These are phyloP conservation scores for Yarrowia hollandica DNA, from an alignment of 805 yeast species.

Conservation along the genomic window DNA sequence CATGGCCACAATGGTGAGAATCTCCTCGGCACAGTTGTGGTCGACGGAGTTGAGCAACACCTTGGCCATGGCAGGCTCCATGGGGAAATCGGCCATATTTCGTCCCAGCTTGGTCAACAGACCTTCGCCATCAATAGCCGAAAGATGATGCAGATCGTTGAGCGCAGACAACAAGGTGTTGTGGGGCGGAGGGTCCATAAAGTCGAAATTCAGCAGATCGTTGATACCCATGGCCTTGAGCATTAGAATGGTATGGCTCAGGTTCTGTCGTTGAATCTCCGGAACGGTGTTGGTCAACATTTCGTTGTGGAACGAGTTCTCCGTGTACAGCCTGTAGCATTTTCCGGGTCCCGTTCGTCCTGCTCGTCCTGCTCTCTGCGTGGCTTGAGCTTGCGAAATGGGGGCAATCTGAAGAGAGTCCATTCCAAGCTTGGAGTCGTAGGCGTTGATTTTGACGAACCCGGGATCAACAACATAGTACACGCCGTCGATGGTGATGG, in stretches of 20 bases:
- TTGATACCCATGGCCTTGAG: slow-evolving; percentile 81
- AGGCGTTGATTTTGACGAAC: slow-evolving; percentile 87
- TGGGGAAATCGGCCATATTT: slow-evolving; percentile 87
- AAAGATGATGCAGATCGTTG: slow-evolving; percentile 79
- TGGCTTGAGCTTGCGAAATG: slow-evolving; percentile 92
- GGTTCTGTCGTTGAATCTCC: slow-evolving; percentile 83
- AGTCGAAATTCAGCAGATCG: slow-evolving; percentile 79
- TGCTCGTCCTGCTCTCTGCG: slow-evolving; percentile 96
- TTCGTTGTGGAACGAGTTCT: slow-evolving; percentile 75
- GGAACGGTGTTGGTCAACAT: slow-evolving; percentile 80
- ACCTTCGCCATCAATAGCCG: slow-evolving; percentile 82
- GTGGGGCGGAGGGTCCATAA: slow-evolving; percentile 85
- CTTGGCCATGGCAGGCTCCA: slow-evolving; percentile 87
- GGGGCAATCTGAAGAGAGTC: slow-evolving; percentile 83
- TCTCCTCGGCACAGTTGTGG: slow-evolving; percentile 62
- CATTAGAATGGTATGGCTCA: slow-evolving; percentile 72
- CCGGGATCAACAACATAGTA: slow-evolving; percentile 94
- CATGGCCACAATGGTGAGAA: slow-evolving; percentile 78
- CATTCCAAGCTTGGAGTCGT: slow-evolving; percentile 84
- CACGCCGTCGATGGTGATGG: slow-evolving; percentile 94
- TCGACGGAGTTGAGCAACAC: slow-evolving; percentile 63
- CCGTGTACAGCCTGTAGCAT: slow-evolving; percentile 86
- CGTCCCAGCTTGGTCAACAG: slow-evolving; percentile 73
- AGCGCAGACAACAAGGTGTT: slow-evolving; percentile 71
- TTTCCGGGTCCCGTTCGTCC: slow-evolving; percentile 98